Conservation (phyloP, 768 basidiomycete species). For the Pilatotrama ljubarskyi region DNA sequence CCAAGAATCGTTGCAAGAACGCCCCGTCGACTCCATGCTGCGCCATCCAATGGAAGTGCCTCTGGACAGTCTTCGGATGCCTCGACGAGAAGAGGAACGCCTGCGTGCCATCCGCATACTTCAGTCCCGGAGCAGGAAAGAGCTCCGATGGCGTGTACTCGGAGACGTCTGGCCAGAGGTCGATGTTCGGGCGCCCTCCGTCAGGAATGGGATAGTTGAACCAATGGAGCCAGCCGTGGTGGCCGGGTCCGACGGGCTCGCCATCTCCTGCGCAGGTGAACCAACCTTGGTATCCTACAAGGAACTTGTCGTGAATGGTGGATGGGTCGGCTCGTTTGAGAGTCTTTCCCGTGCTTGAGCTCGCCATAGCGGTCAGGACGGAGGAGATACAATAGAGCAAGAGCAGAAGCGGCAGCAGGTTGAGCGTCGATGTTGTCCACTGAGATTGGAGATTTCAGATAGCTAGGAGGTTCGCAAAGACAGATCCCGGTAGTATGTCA, state of each 20-base stretch:
- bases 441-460: background rate
- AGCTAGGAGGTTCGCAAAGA: no score
- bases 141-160: conserved; percentile 71
- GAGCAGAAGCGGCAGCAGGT: background rate
- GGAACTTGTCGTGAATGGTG: conserved; percentile 81
- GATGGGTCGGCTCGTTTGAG: conserved; percentile 57
- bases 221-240: conserved; percentile 91
- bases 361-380: conserved; percentile 4
- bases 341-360: conserved; percentile 13
- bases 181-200: conserved; percentile 72
- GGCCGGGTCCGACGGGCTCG: conserved; percentile 55
- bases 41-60: conserved; percentile 86
- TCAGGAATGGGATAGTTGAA: conserved; percentile 64
- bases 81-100: conserved; percentile 78
- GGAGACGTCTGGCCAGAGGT: conserved; percentile 80
- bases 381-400: background rate
- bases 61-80: conserved; percentile 68
- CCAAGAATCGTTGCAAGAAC: conserved; percentile 77
- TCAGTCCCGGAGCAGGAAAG: conserved; percentile 67
- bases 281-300: conserved; percentile 91
- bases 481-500: background rate
- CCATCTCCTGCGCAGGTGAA: conserved; percentile 41
- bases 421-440: no score
- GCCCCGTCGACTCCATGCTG: conserved; percentile 77
- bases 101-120: conserved; percentile 54